phyloP scores from a whole-genome alignment of 2,329 filamentous ascomycete genomes.

The Cercospora zeina region DNA sequence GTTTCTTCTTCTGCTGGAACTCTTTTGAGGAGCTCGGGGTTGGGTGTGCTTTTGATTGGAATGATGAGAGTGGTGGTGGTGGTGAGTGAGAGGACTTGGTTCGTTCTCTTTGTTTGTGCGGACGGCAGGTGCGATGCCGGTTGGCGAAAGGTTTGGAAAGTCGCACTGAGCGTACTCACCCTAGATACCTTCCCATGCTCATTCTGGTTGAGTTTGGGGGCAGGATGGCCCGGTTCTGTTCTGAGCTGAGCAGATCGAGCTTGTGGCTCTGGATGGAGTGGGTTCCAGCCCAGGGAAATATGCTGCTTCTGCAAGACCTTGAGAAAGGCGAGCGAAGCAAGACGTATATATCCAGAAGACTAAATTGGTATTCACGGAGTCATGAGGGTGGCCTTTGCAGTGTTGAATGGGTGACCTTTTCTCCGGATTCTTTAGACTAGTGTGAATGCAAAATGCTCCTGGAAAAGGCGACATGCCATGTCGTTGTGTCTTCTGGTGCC shows the following conservation, averaged over 20 bases:
- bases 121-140: no score
- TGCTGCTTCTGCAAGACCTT: no score
- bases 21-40: no score
- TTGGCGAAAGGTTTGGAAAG: not conserved
- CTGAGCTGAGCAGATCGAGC: not conserved
- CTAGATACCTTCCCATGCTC: not conserved
- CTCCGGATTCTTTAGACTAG: no score
- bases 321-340: not conserved
- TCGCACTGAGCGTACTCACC: no score
- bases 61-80: no score
- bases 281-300: not conserved
- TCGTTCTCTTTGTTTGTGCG: no score
- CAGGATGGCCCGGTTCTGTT: no score
- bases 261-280: not conserved
- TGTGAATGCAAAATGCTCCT: not conserved
- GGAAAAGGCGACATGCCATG: not conserved
- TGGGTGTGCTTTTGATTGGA: no score
- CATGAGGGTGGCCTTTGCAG: not conserved
- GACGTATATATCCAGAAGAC: not conserved
- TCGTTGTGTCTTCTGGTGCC: not conserved
- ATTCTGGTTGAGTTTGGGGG: no score
- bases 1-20: no score
- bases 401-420: not conserved
- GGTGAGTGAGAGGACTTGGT: no score
- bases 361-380: not conserved